Evolutionary conservation across 257 asterid genomes (phyloP).

Genomic region (Solanum paucissectum): DNA sequence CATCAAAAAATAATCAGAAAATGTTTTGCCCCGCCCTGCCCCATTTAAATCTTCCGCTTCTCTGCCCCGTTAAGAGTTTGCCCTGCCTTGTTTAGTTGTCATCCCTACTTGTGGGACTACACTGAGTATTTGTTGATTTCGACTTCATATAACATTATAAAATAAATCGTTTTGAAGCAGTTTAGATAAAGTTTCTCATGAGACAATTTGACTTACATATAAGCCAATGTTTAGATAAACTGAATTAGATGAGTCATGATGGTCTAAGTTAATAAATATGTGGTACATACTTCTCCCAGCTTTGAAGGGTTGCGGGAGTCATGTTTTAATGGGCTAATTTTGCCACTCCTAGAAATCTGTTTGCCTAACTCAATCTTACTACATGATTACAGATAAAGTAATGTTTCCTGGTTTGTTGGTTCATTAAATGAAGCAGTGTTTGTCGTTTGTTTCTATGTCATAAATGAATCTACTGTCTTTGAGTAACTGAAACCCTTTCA

Average conservation of each 20-base stretch:
- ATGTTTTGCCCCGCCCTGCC: neutral
- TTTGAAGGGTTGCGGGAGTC: neutral
- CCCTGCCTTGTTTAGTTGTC: neutral
- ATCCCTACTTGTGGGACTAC: neutral
- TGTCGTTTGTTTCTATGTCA: neutral
- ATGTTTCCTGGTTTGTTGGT: neutral
- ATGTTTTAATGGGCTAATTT: neutral
- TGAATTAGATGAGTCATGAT: neutral
- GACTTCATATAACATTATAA: neutral
- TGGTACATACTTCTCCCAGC: neutral
- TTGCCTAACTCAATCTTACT: neutral
- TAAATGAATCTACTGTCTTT: neutral
- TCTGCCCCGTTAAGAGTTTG: neutral
- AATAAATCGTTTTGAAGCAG: neutral
- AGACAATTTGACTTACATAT: neutral
- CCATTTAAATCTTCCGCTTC: neutral
- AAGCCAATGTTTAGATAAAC: neutral
- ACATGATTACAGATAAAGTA: neutral
- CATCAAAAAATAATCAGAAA: neutral
- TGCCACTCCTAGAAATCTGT: neutral
- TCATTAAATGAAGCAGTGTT: neutral
- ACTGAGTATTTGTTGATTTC: neutral
- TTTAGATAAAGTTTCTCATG: neutral
- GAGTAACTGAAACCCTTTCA: neutral
- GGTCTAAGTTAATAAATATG: neutral